Evolutionary conservation across 1,139 yeast species (phyloP).

Genomic region (Suhomyces kunorum): DNA sequence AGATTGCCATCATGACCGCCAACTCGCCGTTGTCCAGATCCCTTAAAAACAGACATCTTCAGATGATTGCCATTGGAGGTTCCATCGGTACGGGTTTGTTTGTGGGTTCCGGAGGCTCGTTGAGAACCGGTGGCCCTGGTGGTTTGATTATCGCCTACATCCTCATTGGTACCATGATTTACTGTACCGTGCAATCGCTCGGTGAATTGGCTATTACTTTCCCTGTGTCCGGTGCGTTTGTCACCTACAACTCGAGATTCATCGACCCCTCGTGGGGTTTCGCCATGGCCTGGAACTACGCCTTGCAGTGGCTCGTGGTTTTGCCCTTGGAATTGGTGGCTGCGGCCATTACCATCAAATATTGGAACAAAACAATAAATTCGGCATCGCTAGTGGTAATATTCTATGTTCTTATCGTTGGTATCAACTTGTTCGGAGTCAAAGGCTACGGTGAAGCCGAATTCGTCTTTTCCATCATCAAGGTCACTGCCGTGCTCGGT

Average conservation of each 20-base stretch:
- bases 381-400: conserved; percentile 43
- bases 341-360: conserved; percentile 41
- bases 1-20: conserved; percentile 39
- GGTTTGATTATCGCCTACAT: conserved; percentile 57
- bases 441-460: conserved; percentile 50
- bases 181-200: conserved; percentile 41
- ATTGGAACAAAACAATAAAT: conserved; percentile 40
- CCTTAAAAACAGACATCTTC: conserved; percentile 52
- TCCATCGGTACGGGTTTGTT: conserved; percentile 64
- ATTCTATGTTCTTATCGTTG: conserved; percentile 37
- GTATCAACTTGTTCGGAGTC: conserved; percentile 43
- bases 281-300: conserved; percentile 48
- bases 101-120: conserved; percentile 34
- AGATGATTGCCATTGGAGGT: conserved; percentile 67
- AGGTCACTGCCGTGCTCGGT: conserved; percentile 42
- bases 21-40: conserved; percentile 41
- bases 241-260: conserved; percentile 40
- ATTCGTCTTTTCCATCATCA: conserved; percentile 38
- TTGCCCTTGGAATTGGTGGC: conserved; percentile 36
- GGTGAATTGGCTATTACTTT: conserved; percentile 42
- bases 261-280: conserved; percentile 45
- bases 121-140: conserved; percentile 70
- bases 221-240: conserved; percentile 44
- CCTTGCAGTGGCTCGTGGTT: conserved; percentile 33
- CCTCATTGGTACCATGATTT: conserved; percentile 22